A percentile compares a stretch with the other conserved stretches of the same genome.
These are phyloP conservation scores for Sporothrix curviconia DNA, from an alignment of 2,329 filamentous ascomycete genomes.

Conservation along the genomic window DNA sequence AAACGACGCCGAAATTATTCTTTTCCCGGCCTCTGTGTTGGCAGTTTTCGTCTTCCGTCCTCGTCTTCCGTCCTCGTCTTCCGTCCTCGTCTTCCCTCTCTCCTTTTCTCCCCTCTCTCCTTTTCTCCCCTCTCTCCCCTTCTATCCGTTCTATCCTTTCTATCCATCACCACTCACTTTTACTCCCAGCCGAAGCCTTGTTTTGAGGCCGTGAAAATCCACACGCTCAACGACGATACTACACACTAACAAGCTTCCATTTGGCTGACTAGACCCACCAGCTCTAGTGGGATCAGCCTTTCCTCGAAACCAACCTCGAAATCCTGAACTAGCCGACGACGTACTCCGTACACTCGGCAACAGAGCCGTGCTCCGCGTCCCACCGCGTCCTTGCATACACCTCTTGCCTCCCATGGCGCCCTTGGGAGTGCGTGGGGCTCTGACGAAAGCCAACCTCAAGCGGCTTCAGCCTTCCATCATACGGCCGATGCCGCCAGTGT, in stretches of 20 bases:
- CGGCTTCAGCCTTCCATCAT: conserved; percentile 14
- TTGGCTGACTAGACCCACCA: too few species aligned
- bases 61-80: too few species aligned
- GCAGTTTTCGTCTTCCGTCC: too few species aligned
- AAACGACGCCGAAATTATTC: too few species aligned
- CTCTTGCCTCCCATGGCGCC: neutral
- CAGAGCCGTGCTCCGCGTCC: neutral
- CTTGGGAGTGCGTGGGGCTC: neutral
- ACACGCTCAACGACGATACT: neutral
- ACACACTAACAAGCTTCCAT: neutral
- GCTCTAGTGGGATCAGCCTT: neutral
- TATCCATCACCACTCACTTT: neutral
- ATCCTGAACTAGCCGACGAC: neutral
- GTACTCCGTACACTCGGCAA: neutral
- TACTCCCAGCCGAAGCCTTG: neutral
- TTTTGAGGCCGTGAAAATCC: neutral
- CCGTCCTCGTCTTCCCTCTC: neutral
- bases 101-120: neutral
- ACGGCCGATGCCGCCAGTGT: conserved; percentile 15
- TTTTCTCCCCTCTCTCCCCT: neutral
- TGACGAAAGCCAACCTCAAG: conserved; percentile 15
- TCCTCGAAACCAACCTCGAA: neutral
- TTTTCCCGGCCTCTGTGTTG: too few species aligned
- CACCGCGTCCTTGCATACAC: neutral
- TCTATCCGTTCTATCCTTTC: neutral